Evolutionary conservation across 2,329 filamentous ascomycete species (phyloP).

Genomic region (Metarhizium anisopliae): DNA sequence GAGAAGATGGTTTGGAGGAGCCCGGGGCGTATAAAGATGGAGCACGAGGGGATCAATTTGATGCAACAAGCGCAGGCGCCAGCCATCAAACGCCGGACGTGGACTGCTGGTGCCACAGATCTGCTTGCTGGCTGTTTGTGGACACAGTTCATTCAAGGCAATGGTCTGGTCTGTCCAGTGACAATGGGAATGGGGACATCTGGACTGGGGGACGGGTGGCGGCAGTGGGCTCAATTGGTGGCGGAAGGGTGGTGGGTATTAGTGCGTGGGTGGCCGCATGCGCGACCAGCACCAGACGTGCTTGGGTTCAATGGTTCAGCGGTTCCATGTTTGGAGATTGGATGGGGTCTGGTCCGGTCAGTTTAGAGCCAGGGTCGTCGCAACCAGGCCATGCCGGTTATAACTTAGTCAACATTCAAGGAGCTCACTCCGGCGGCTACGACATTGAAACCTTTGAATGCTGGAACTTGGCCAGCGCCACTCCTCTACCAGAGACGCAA

Average conservation of each 20-base stretch:
- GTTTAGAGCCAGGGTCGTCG: no score
- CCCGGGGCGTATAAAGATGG: neutral
- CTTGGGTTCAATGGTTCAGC: no score
- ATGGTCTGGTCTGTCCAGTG: neutral
- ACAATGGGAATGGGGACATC: neutral
- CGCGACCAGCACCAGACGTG: neutral
- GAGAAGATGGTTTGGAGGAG: neutral
- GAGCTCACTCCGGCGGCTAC: no score
- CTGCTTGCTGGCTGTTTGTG: neutral
- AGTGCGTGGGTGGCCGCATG: neutral
- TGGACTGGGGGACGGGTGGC: no score
- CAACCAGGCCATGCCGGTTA: no score
- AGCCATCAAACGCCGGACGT: neutral
- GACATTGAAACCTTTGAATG: no score
- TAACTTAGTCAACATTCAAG: no score
- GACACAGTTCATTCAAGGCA: neutral
- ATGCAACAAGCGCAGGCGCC: neutral
- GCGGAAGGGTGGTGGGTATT: neutral
- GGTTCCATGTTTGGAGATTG: neutral
- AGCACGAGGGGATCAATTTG: neutral
- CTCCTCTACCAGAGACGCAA: no score
- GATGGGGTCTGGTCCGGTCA: neutral
- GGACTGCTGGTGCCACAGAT: neutral
- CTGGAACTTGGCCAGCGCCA: no score
- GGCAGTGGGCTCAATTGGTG: neutral